Evolutionary conservation across 108 stramenopile species (phyloP).

Genomic region (Asterionellopsis glacialis): DNA sequence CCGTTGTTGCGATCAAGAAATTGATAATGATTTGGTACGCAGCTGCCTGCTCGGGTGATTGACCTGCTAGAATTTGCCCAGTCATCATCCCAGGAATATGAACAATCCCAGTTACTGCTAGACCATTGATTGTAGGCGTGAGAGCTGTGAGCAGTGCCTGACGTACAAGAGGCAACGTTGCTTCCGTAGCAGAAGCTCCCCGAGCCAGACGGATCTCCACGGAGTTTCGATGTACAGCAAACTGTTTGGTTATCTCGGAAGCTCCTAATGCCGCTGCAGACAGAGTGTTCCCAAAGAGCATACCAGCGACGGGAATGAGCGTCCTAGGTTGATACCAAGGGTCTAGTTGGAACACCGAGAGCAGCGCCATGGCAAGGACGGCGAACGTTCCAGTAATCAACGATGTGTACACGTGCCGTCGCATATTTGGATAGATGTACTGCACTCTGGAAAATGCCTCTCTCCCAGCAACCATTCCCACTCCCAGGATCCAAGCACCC

Average conservation of each 20-base stretch:
- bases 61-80: conserved; percentile 87
- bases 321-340: background rate
- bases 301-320: conserved; percentile 83
- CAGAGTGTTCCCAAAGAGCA: conserved; percentile 83
- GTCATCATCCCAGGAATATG: conserved; percentile 95
- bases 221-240: conserved; percentile 40
- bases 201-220: conserved; percentile 49
- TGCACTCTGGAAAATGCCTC: background rate
- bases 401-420: background rate
- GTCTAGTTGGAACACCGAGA: background rate
- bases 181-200: conserved; percentile 40
- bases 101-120: conserved; percentile 81
- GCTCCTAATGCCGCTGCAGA: conserved; percentile 20
- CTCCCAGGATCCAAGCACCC: background rate
- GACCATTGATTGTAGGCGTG: conserved; percentile 68
- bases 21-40: conserved; percentile 86
- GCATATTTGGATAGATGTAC: background rate
- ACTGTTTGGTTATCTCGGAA: conserved; percentile 37
- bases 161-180: conserved; percentile 23
- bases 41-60: conserved; percentile 74
- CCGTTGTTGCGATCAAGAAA: conserved; percentile 57
- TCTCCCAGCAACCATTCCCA: background rate
- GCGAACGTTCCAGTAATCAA: background rate
- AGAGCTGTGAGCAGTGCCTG: conserved; percentile 41
- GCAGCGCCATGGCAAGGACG: background rate